Evolutionary conservation across 768 basidiomycete species (phyloP).

Genomic region (Amanita exitialis): DNA sequence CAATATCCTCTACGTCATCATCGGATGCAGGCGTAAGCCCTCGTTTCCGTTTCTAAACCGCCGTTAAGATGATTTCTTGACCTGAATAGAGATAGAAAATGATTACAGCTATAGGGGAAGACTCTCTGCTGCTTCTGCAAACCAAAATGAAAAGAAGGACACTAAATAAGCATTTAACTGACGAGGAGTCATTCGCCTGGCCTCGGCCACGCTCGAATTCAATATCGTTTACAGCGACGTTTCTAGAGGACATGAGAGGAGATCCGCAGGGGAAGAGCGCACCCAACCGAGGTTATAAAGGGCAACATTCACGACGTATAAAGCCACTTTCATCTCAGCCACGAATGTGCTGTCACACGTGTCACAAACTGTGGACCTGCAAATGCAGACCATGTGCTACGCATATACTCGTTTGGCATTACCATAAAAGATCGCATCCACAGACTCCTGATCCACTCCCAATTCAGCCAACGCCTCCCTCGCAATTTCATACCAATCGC

Average conservation of each 20-base stretch:
- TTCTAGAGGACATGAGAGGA: constrained; percentile 2
- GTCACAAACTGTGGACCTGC: constrained; percentile 1
- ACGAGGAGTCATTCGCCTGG: constrained; percentile 29
- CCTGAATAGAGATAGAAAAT: not conserved
- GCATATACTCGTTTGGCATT: constrained; percentile 41
- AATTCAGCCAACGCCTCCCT: constrained; percentile 73
- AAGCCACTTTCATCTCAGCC: not conserved
- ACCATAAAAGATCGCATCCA: constrained; percentile 62
- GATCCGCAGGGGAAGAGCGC: not conserved
- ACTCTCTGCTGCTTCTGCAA: constrained; percentile 5
- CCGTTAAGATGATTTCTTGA: constrained; percentile 6
- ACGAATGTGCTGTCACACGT: not conserved
- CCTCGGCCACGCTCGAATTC: constrained; percentile 28
- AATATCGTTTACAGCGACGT: not conserved
- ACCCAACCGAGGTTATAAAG: too few relatives aligned
- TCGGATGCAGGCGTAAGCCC: constrained; percentile 44
- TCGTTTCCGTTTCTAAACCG: constrained; percentile 32
- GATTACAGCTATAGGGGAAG: constrained; percentile 6
- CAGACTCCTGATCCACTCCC: constrained; percentile 64
- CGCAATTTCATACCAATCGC: constrained; percentile 76
- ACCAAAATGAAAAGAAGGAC: not conserved
- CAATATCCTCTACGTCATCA: constrained; percentile 31
- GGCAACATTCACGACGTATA: too few relatives aligned
- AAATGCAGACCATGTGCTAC: constrained; percentile 3
- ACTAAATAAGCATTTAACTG: constrained; percentile 10